Conservation (phyloP, 192 early-diverging fungal species). For the Phycomyces blakesleeanus region DNA sequence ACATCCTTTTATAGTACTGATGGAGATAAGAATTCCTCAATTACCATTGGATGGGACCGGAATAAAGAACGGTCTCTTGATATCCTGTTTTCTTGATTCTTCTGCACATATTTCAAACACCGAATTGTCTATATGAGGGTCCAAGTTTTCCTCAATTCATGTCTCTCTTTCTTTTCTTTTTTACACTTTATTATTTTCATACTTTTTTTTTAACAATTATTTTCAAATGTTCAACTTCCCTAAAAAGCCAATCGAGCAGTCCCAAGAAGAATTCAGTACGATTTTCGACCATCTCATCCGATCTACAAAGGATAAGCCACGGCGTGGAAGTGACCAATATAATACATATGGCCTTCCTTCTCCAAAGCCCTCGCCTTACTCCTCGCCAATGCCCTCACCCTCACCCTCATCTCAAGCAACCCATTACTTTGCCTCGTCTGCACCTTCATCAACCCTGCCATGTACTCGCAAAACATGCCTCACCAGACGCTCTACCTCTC, state of each 20-base stretch:
- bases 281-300: background rate
- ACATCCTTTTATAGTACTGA: constrained; percentile 19
- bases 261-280: background rate
- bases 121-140: background rate
- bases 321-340: background rate
- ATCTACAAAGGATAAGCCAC: background rate
- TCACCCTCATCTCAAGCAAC: constrained; percentile 6
- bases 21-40: constrained; percentile 9
- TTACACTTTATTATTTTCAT: no score
- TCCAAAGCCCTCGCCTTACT: background rate
- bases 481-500: background rate
- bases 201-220: no score
- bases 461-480: background rate
- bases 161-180: constrained; percentile 2
- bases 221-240: background rate
- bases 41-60: constrained; percentile 1
- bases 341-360: constrained; percentile 1
- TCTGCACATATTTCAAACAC: background rate
- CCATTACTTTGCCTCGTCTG: background rate
- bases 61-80: constrained; percentile 1
- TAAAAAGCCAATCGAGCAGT: background rate
- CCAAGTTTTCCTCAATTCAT: background rate
- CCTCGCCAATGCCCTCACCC: constrained; percentile 6
- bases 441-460: constrained; percentile 6
- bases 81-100: background rate